phyloP scores from a whole-genome alignment of 352 stramenopile species.

The Phytopythium montanum region DNA sequence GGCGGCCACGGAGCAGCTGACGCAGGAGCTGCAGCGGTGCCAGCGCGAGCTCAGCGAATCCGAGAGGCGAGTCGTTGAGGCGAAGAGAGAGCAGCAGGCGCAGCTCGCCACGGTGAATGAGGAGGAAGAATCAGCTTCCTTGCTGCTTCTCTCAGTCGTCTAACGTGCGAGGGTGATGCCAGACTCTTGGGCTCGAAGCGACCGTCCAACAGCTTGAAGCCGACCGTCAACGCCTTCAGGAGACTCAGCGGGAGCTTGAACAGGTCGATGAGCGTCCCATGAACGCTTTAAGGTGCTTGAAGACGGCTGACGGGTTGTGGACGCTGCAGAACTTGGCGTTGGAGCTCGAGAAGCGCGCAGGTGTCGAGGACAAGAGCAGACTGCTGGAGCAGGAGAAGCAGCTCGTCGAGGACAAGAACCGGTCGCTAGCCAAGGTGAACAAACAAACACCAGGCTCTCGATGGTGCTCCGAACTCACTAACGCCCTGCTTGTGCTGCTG shows the following conservation, averaged over 20 bases:
- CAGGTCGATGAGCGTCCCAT: slow-evolving; percentile 5
- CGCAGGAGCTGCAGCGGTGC: slow-evolving; percentile 23
- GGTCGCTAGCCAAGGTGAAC: slow-evolving; percentile 27
- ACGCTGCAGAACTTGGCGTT: slow-evolving; percentile 8
- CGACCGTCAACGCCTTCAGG: slow-evolving; percentile 8
- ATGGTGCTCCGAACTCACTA: not conserved
- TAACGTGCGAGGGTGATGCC: not conserved
- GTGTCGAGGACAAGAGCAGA: slow-evolving; percentile 16
- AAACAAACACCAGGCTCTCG: not conserved
- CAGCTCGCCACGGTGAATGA: slow-evolving; percentile 13
- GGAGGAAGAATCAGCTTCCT: too few relatives aligned
- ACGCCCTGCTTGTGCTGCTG: not conserved
- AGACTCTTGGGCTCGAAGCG: slow-evolving; percentile 21
- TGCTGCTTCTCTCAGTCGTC: too few relatives aligned
- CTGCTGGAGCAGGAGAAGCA: slow-evolving; percentile 33
- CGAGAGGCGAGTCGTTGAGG: slow-evolving; percentile 19
- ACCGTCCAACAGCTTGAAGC: slow-evolving; percentile 15
- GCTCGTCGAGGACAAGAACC: slow-evolving; percentile 40
- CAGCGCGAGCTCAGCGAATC: slow-evolving; percentile 19
- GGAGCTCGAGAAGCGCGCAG: slow-evolving; percentile 12
- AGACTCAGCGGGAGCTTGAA: slow-evolving; percentile 16
- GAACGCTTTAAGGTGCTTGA: not conserved
- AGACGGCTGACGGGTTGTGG: not conserved
- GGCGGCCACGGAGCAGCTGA: slow-evolving; percentile 24
- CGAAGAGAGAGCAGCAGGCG: slow-evolving; percentile 22